These are phyloP conservation scores for Globisporangium paddicum DNA, from an alignment of 352 stramenopile genomes.

Conservation along the genomic window DNA sequence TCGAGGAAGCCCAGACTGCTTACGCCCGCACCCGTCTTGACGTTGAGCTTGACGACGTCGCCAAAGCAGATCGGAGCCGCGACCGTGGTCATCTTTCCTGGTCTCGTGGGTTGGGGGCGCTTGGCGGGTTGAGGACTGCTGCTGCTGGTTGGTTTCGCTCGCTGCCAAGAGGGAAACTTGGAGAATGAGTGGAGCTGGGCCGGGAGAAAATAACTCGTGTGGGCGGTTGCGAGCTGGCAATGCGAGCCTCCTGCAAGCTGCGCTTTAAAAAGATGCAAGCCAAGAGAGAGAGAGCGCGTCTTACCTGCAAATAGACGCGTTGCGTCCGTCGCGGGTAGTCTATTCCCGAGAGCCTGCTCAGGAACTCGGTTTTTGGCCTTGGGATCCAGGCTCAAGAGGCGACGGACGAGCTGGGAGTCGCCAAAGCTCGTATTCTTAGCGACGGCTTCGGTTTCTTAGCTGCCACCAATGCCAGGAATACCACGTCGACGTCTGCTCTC, in stretches of 20 bases:
- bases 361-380: background rate
- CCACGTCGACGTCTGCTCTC: background rate
- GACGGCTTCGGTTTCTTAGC: slow-evolving; percentile 4
- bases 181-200: background rate
- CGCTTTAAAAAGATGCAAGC: background rate
- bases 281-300: background rate
- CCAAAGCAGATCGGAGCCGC: slow-evolving; percentile 37
- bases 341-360: background rate
- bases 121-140: no score
- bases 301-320: background rate
- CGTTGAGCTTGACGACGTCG: slow-evolving; percentile 43
- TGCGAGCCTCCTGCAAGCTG: background rate
- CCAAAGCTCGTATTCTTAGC: no score
- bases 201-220: slow-evolving; percentile 1
- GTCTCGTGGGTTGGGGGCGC: no score
- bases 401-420: background rate
- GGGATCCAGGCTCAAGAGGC: background rate
- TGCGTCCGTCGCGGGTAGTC: background rate
- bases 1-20: slow-evolving; percentile 45
- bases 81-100: slow-evolving; percentile 20
- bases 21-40: slow-evolving; percentile 21
- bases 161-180: slow-evolving; percentile 9
- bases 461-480: background rate
- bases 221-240: background rate
- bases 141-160: slow-evolving; percentile 8